A percentile compares a stretch with the other conserved stretches of the same genome.
These are phyloP conservation scores for Echium plantagineum DNA, from an alignment of 257 asterid species.

Conservation along the genomic window DNA sequence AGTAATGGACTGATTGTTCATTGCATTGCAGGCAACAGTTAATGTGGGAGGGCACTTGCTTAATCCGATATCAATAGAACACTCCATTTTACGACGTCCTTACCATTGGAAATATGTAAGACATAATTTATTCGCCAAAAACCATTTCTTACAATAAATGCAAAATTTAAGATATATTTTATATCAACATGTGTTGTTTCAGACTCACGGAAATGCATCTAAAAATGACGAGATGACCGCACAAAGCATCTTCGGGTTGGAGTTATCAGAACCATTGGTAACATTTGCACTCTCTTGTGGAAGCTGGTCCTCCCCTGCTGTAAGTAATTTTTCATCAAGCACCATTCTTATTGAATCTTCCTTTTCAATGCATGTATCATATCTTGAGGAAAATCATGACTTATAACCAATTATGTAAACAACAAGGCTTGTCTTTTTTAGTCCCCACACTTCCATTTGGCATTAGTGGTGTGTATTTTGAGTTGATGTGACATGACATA, in stretches of 20 bases:
- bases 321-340: conserved; percentile 25
- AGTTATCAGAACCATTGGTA: conserved; percentile 68
- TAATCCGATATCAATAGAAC: conserved; percentile 63
- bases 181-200: conserved; percentile 10
- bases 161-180: background rate
- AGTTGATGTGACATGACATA: too few relatives aligned
- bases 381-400: background rate
- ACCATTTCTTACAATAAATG: background rate
- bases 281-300: conserved; percentile 96
- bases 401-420: background rate
- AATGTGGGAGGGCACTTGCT: conserved; percentile 62
- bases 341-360: too few relatives aligned
- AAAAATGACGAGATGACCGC: conserved; percentile 44
- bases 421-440: background rate
- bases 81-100: conserved; percentile 66
- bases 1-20: background rate
- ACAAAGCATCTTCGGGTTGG: conserved; percentile 48
- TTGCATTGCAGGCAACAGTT: conserved; percentile 43
- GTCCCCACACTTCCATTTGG: background rate
- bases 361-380: background rate
- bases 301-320: conserved; percentile 96
- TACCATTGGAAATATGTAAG: conserved; percentile 70
- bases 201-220: conserved; percentile 50
- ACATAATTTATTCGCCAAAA: background rate
- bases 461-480: too few relatives aligned